phyloP scores from a whole-genome alignment of 768 basidiomycete genomes.

The Kwoniella botswanensis region DNA sequence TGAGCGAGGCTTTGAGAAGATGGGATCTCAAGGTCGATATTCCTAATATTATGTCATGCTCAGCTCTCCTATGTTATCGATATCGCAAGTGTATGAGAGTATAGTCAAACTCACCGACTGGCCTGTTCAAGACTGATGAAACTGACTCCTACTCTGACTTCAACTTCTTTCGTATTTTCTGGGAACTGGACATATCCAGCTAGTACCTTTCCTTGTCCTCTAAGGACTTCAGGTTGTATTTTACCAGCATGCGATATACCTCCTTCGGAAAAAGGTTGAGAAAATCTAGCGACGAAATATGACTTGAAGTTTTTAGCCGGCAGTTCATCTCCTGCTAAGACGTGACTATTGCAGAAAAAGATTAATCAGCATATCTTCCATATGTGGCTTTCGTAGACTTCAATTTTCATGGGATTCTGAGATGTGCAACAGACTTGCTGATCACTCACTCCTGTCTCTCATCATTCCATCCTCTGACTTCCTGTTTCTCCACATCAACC shows the following conservation, averaged over 20 bases:
- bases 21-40: constrained; percentile 64
- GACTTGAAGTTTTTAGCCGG: constrained; percentile 58
- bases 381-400: too few species aligned
- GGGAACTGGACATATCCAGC: constrained; percentile 59
- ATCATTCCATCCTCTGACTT: constrained; percentile 69
- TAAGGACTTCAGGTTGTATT: constrained; percentile 48
- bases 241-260: constrained; percentile 65
- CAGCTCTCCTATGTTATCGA: too few species aligned
- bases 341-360: constrained; percentile 19
- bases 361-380: too few species aligned
- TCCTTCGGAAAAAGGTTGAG: constrained; percentile 60
- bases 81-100: too few species aligned
- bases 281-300: constrained; percentile 62
- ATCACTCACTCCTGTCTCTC: constrained; percentile 77
- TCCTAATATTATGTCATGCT: constrained; percentile 38
- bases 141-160: constrained; percentile 71
- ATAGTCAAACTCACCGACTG: constrained; percentile 43
- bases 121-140: constrained; percentile 77
- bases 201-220: constrained; percentile 63
- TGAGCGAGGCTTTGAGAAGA: constrained; percentile 63
- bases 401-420: neutral
- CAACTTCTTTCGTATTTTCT: constrained; percentile 58
- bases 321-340: constrained; percentile 41
- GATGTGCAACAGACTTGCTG: constrained; percentile 43
- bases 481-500: constrained; percentile 61